phyloP scores from a whole-genome alignment of 2,329 filamentous ascomycete genomes.

The Ampelomyces quisqualis region DNA sequence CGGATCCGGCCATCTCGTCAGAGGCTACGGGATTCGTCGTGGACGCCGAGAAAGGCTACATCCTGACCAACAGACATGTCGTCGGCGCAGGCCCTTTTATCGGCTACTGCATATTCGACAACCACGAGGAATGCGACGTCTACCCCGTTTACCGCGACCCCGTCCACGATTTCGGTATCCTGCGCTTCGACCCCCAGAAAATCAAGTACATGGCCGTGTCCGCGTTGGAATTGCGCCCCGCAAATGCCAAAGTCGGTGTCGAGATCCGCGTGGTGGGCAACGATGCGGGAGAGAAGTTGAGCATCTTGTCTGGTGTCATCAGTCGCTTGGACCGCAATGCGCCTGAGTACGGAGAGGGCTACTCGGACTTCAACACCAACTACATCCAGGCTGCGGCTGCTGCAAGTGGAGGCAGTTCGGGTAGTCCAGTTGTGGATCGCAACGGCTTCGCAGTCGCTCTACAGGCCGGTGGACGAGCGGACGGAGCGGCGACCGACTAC shows the following conservation, averaged over 20 bases:
- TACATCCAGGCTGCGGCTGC: constrained; percentile 98
- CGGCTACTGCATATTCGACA: constrained; percentile 98
- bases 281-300: constrained; percentile 96
- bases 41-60: constrained; percentile 82
- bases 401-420: constrained; percentile 95
- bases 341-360: constrained; percentile 91
- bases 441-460: constrained; percentile 89
- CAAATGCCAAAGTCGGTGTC: constrained; percentile 81
- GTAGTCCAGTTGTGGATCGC: constrained; percentile 94
- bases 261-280: constrained; percentile 98
- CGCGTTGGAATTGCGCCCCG: constrained; percentile 77
- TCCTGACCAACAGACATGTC: constrained; percentile 68
- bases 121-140: constrained; percentile 94
- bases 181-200: constrained; percentile 90
- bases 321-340: constrained; percentile 94
- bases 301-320: constrained; percentile 95
- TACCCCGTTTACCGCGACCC: constrained; percentile 97
- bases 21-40: constrained; percentile 98
- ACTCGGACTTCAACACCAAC: constrained; percentile 94
- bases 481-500: constrained; percentile 96
- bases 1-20: constrained; percentile 88
- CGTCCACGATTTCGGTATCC: constrained; percentile 96
- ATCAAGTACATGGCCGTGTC: constrained; percentile 97
- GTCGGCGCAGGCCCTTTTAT: constrained; percentile 95
- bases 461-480: constrained; percentile 89